Evolutionary conservation across 202 grass and related monocot species (phyloP), one percentile per base, ranked within the genome.

Genomic region (Bolboschoenoplectus hybrid): DNA sequence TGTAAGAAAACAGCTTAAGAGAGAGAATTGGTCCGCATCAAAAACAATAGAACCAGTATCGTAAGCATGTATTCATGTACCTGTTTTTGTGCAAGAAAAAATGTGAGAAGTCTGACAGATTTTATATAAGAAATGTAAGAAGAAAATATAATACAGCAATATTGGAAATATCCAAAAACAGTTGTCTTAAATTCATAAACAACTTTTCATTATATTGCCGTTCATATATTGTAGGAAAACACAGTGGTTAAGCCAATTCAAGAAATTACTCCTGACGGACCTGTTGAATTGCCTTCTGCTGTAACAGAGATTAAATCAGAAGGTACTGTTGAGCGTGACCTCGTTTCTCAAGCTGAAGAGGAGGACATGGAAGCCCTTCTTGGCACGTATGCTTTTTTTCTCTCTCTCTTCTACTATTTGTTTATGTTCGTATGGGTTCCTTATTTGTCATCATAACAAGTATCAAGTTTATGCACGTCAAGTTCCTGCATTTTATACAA

Each of bases 351-450:
- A 85, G 91, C 86, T 19, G 93, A 98, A 89, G 91, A 98, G 85
- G 96, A 92, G 89, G 96, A 98, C 10, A 94, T 87, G 86, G 96
- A 95, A 52, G 85, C 87, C 70, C 91, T 98, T 67, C 93, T 98
- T 72, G 89, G 82, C 84, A 98, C 87, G 96, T 98, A 95, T 86
- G 90, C 10, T 19, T 11, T 20, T 71, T 74, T 38, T 40, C 49
- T 39, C 13, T 20, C 32, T 35, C 14, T 14, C 53, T 32, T 3
- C 9, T 43, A 41, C 3, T 82, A 35, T 55, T 67, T 80, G 43
- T 89, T 88, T 47, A 82, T 51, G 45, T 57, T 73, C 9, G 19
- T 7, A 80, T 67, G 47, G 43, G 4, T 63, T 72, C 43, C 1
- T 70, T 77, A 70, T 35, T 49, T 67, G 9, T 53, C 41, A 14